A percentile compares a stretch with the other conserved stretches of the same genome.
Evolutionary conservation across 1,284 basidiomycete species (phyloP).

Genomic region (Tylopilus orsonianus): DNA sequence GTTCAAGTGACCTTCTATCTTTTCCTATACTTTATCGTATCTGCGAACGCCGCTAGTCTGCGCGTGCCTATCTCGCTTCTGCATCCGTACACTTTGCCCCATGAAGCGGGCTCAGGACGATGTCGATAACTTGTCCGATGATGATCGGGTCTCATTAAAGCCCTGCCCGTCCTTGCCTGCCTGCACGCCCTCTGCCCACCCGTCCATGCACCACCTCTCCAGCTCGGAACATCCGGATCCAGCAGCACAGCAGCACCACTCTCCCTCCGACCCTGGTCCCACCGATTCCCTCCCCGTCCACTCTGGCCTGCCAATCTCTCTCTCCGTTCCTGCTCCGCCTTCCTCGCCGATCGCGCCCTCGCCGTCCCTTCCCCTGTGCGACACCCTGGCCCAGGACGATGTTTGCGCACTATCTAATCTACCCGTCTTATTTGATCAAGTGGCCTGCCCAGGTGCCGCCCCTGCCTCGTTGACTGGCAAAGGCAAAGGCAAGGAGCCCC

Average conservation of each 20-base stretch:
- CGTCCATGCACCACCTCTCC: constrained; percentile 11
- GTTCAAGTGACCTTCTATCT: constrained; percentile 21
- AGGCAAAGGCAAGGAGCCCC: constrained; percentile 60
- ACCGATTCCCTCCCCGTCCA: constrained; percentile 37
- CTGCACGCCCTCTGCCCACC: constrained; percentile 21
- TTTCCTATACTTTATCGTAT: not conserved
- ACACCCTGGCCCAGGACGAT: constrained; percentile 16
- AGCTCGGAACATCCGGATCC: constrained; percentile 18
- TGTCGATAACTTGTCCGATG: constrained; percentile 48
- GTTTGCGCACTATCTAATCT: constrained; percentile 29
- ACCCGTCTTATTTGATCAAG: constrained; percentile 14
- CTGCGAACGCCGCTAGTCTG: not conserved
- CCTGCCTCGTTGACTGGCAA: constrained; percentile 36
- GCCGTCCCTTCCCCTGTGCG: constrained; percentile 12
- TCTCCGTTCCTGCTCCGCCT: not conserved
- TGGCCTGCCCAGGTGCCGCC: constrained; percentile 7
- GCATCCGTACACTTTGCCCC: constrained; percentile 23
- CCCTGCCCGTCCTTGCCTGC: constrained; percentile 12
- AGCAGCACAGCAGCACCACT: not conserved
- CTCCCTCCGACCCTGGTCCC: constrained; percentile 32
- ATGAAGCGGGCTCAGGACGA: constrained; percentile 46
- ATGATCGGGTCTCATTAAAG: constrained; percentile 11
- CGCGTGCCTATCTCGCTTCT: constrained; percentile 15
- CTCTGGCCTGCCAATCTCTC: constrained; percentile 34
- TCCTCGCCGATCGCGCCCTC: constrained; percentile 3